A percentile compares a stretch with the other conserved stretches of the same genome.
phyloP scores from a whole-genome alignment of 2,329 filamentous ascomycete species.

The Aspergillus neotritici region DNA sequence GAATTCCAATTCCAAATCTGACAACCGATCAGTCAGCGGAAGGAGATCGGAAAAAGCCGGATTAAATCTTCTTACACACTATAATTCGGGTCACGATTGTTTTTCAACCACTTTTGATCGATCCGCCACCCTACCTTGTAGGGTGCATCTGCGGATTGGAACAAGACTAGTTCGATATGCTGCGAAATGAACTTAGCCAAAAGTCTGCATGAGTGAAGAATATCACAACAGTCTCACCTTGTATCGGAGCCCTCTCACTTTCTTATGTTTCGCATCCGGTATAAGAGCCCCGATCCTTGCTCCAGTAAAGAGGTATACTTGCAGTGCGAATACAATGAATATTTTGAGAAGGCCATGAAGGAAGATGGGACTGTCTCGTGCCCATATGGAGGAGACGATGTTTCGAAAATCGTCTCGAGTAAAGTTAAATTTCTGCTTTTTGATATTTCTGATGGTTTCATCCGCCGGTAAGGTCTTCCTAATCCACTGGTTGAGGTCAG shows the following conservation, averaged over 20 bases:
- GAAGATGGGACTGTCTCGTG: slow-evolving; percentile 1
- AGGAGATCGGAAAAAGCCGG: no score
- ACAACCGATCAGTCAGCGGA: no score
- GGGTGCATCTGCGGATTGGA: no score
- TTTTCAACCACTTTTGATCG: no score
- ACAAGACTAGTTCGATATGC: no score
- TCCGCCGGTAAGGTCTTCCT: slow-evolving; percentile 6
- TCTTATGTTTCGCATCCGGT: slow-evolving; percentile 1
- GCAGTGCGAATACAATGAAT: slow-evolving; percentile 2
- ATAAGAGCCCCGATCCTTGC: slow-evolving; percentile 4
- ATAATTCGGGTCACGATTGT: no score
- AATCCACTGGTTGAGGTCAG: slow-evolving; percentile 3
- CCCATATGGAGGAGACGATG: slow-evolving; percentile 1
- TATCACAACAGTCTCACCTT: background rate
- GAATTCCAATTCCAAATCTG: no score
- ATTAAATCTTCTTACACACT: no score
- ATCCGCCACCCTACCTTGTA: no score
- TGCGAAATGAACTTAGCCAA: no score
- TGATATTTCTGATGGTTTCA: slow-evolving; percentile 2
- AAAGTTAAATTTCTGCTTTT: slow-evolving; percentile 8
- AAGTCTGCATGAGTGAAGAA: background rate
- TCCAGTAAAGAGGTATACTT: slow-evolving; percentile 5
- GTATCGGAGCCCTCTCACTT: slow-evolving; percentile 1
- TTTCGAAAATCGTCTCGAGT: slow-evolving; percentile 3
- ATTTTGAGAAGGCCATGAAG: slow-evolving; percentile 3